Evolutionary conservation across 163 green algal genomes (phyloP), one percentile per base, ranked within the genome.

Genomic region (Volvox carteri): DNA sequence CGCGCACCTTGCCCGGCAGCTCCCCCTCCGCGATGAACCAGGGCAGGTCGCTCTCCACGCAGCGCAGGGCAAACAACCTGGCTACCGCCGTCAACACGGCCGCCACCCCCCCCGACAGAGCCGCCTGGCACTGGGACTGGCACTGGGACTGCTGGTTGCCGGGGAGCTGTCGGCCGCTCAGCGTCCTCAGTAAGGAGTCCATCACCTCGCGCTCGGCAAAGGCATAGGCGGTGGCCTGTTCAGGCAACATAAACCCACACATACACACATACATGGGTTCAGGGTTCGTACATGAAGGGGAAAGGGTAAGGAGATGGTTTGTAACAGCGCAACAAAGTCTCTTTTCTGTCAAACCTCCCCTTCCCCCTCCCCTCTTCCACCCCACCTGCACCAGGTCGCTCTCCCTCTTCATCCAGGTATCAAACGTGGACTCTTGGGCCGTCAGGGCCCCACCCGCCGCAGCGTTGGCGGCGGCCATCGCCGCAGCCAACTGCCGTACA

Each of bases 351-450:
- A n/a, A n/a, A n/a, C n/a, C n/a, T n/a, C n/a, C n/a, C n/a, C n/a
- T n/a, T n/a, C n/a, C n/a, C 54, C 54, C 54, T 65, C 19, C 54
- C 54, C 54, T 23, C 3, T 65, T 19, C 76, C 14, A 16, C 21
- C 42, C 87, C 86, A 97, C 95, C 93, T 96, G 94, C 88, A 99
- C 97, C 48, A 96, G 79, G 93, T 98, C 97, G 68, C 89, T 96
- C 90, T 98, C 86, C 62, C 90, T 90, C 92, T 96, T 96, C 97
- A 99, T 99, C 97, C 97, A 99, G 23, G 92, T 81, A 58, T 98
- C 97, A 86, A 98, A 99, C 16, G 70, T 83, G 12, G 84, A 68
- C 52, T 92, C 86, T 46, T 54, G 62, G 0, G 80, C 46, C 0
- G 86, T 78, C 14, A 50, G 28, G 87, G 56, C 58, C 1, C 42